A percentile compares a stretch with the other conserved stretches of the same genome.
Evolutionary conservation across 257 asterid species (phyloP).

Genomic region (Eustoma russellianum): DNA sequence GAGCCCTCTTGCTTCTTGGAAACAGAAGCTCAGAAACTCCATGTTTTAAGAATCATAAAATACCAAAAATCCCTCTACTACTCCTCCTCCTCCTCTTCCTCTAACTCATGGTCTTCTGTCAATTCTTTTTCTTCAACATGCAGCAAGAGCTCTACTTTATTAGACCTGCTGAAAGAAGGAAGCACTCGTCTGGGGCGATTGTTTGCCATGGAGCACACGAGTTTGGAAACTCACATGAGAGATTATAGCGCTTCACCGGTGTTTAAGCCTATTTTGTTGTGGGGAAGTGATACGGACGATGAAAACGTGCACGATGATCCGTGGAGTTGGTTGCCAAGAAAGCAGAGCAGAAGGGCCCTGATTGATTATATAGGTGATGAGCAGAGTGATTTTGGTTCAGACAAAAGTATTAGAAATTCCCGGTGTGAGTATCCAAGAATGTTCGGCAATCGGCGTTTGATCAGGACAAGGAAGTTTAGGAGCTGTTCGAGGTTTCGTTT

Average conservation of each 20-base stretch:
- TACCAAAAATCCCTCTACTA: conserved; percentile 49
- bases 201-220: conserved; percentile 68
- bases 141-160: conserved; percentile 28
- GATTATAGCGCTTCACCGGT: conserved; percentile 57
- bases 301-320: conserved; percentile 34
- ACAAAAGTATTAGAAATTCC: conserved; percentile 1
- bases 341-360: conserved; percentile 8
- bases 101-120: conserved; percentile 16
- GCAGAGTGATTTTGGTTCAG: conserved; percentile 18
- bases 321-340: conserved; percentile 23
- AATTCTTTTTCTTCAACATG: conserved; percentile 22
- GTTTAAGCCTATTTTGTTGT: conserved; percentile 29
- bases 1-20: conserved; percentile 16
- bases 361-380: conserved; percentile 12
- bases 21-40: conserved; percentile 28
- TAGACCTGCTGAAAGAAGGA: conserved; percentile 60
- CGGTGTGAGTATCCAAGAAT: background rate
- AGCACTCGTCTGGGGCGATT: conserved; percentile 56
- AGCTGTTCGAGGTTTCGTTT: conserved; percentile 41
- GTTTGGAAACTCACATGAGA: conserved; percentile 38
- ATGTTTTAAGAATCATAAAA: conserved; percentile 35
- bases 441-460: conserved; percentile 19
- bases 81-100: conserved; percentile 25
- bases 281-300: conserved; percentile 34
- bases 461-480: conserved; percentile 37